These are phyloP conservation scores for Malassezia cuniculi DNA, from an alignment of 1,284 basidiomycete genomes.

Conservation along the genomic window DNA sequence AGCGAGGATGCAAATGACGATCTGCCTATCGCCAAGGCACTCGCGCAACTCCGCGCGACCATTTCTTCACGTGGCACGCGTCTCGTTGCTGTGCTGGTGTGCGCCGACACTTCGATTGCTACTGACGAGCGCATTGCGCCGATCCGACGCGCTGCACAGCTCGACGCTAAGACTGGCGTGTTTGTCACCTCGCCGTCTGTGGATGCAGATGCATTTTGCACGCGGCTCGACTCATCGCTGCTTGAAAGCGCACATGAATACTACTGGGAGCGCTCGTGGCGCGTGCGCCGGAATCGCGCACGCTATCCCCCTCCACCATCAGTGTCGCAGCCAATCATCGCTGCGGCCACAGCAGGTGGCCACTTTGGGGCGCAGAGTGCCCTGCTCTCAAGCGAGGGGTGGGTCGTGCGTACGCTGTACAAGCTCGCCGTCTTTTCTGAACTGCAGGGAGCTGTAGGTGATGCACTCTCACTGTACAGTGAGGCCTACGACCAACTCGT, in stretches of 20 bases:
- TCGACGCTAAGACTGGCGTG: slow-evolving; percentile 78
- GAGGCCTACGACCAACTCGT: slow-evolving; percentile 17
- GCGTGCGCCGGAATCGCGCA: slow-evolving; percentile 75
- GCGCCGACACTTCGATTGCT: slow-evolving; percentile 58
- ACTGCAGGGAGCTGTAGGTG: slow-evolving; percentile 75
- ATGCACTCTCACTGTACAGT: slow-evolving; percentile 20
- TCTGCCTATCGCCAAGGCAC: slow-evolving; percentile 54
- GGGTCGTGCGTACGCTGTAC: slow-evolving; percentile 91
- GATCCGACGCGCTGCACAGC: slow-evolving; percentile 68
- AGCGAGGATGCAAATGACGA: slow-evolving; percentile 57
- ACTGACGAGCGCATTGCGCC: slow-evolving; percentile 65
- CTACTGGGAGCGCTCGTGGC: slow-evolving; percentile 79
- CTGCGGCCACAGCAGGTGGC: slow-evolving; percentile 12
- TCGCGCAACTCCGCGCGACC: slow-evolving; percentile 62
- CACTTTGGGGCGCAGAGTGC: slow-evolving; percentile 11
- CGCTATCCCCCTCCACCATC: slow-evolving; percentile 49
- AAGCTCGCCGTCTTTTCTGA: slow-evolving; percentile 94
- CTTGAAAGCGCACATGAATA: slow-evolving; percentile 79
- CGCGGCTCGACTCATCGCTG: slow-evolving; percentile 69
- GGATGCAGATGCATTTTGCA: slow-evolving; percentile 48
- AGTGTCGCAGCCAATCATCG: slow-evolving; percentile 28
- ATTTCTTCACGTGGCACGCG: slow-evolving; percentile 79
- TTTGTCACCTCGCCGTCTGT: slow-evolving; percentile 83
- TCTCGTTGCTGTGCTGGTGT: slow-evolving; percentile 84
- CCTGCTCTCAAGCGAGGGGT: slow-evolving; percentile 64